phyloP scores from a whole-genome alignment of 139 green algal genomes.

The Pleodorina starrii region DNA sequence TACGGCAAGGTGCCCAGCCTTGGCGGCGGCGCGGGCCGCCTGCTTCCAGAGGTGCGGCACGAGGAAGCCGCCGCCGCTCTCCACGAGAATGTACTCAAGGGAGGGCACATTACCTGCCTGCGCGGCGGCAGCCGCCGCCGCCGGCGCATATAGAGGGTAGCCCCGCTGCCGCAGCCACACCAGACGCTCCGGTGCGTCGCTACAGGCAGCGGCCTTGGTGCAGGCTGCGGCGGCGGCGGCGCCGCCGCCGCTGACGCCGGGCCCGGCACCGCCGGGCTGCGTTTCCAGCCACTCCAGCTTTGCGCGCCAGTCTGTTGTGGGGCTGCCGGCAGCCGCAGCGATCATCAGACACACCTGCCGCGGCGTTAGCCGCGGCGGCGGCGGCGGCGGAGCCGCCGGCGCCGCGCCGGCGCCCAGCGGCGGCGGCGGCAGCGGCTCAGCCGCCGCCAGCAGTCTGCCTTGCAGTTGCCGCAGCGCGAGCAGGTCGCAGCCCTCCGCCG shows the following conservation, averaged over 20 bases:
- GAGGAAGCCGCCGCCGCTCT: neutral
- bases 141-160: neutral
- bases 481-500: neutral
- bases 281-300: neutral
- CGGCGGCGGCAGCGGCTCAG: neutral
- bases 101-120: neutral
- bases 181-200: neutral
- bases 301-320: neutral
- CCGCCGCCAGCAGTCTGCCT: neutral
- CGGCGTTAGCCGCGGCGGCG: neutral
- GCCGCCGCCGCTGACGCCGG: neutral
- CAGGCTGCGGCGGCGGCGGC: neutral
- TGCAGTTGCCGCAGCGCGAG: neutral
- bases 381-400: neutral
- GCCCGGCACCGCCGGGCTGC: neutral
- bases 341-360: neutral
- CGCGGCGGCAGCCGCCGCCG: neutral
- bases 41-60: neutral
- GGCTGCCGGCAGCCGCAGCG: neutral
- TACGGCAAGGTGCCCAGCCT: neutral
- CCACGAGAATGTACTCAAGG: neutral
- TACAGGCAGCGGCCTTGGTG: neutral
- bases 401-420: neutral
- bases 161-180: conserved; percentile 1
- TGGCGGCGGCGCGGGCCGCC: neutral